phyloP scores from a whole-genome alignment of 2,329 filamentous ascomycete species.

The Dendryphion nanum region DNA sequence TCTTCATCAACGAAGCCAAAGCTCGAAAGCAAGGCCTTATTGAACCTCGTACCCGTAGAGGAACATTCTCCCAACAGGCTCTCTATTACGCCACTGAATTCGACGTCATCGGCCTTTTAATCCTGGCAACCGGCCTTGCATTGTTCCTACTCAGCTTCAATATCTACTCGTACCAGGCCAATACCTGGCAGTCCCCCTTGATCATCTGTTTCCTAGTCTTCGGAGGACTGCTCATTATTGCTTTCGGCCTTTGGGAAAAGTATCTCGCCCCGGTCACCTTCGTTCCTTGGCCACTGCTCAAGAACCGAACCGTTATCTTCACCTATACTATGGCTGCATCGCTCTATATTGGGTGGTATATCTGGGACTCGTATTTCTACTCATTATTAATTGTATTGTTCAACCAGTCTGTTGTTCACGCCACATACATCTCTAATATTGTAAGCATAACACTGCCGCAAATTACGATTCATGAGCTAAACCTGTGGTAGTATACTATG shows the following conservation, averaged over 20 bases:
- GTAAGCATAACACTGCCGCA: no score
- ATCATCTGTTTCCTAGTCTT: slow-evolving; percentile 42
- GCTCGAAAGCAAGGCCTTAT: slow-evolving; percentile 56
- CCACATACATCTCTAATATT: slow-evolving; percentile 38
- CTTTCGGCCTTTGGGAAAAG: slow-evolving; percentile 40
- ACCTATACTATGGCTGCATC: slow-evolving; percentile 51
- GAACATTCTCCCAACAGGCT: slow-evolving; percentile 48
- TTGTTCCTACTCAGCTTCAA: slow-evolving; percentile 70
- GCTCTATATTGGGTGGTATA: slow-evolving; percentile 24
- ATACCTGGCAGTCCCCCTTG: slow-evolving; percentile 29
- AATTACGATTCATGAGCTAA: no score
- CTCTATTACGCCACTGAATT: slow-evolving; percentile 60
- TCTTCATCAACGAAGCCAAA: slow-evolving; percentile 58
- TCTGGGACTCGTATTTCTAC: slow-evolving; percentile 41
- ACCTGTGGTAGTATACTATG: no score
- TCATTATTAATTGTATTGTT: slow-evolving; percentile 42
- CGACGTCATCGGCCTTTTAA: slow-evolving; percentile 60
- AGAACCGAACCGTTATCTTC: slow-evolving; percentile 51
- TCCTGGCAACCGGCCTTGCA: slow-evolving; percentile 59
- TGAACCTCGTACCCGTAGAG: slow-evolving; percentile 40
- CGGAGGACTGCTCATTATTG: slow-evolving; percentile 33
- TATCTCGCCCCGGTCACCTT: slow-evolving; percentile 41
- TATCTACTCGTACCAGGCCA: slow-evolving; percentile 40
- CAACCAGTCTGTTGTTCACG: slow-evolving; percentile 23
- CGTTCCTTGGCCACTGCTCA: slow-evolving; percentile 47